Conservation (phyloP, 2,329 filamentous ascomycete species). For the Onygenales sp. region DNA sequence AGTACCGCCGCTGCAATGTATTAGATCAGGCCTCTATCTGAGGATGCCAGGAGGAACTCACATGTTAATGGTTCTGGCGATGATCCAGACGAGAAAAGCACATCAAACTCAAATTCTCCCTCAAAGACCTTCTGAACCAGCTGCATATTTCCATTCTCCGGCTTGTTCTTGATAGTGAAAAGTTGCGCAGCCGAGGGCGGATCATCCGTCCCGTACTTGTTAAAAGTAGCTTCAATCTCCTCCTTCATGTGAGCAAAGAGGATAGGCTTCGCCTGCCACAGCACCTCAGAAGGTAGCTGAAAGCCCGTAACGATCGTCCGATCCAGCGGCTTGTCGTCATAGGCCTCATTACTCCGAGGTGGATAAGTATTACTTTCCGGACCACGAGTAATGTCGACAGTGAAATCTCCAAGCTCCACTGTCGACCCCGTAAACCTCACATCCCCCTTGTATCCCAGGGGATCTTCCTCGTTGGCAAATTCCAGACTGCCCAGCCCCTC, state of each 20-base stretch:
- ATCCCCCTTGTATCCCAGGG: conserved; percentile 47
- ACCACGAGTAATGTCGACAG: conserved; percentile 66
- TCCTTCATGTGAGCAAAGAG: conserved; percentile 55
- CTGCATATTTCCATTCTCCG: conserved; percentile 64
- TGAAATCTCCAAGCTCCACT: conserved; percentile 66
- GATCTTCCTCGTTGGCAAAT: conserved; percentile 44
- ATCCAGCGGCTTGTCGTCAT: conserved; percentile 60
- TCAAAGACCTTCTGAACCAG: conserved; percentile 86
- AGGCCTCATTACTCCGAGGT: conserved; percentile 51
- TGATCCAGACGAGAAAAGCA: conserved; percentile 77
- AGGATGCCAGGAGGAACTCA: conserved; percentile 20
- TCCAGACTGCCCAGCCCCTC: conserved; percentile 65
- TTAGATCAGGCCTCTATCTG: conserved; percentile 5
- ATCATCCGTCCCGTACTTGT: conserved; percentile 53
- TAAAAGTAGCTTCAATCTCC: conserved; percentile 51
- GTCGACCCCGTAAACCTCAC: conserved; percentile 65
- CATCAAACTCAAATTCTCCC: conserved; percentile 83
- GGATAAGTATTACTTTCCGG: conserved; percentile 52
- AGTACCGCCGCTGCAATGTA: conserved; percentile 47
- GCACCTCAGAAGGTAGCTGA: conserved; percentile 53
- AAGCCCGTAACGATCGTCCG: conserved; percentile 66
- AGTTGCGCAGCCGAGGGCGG: conserved; percentile 76
- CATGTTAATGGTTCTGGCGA: conserved; percentile 45
- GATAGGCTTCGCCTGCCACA: conserved; percentile 75
- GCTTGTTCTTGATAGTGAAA: conserved; percentile 63